phyloP scores from a whole-genome alignment of 192 early-diverging fungal genomes.

The Coemansia umbellata region DNA sequence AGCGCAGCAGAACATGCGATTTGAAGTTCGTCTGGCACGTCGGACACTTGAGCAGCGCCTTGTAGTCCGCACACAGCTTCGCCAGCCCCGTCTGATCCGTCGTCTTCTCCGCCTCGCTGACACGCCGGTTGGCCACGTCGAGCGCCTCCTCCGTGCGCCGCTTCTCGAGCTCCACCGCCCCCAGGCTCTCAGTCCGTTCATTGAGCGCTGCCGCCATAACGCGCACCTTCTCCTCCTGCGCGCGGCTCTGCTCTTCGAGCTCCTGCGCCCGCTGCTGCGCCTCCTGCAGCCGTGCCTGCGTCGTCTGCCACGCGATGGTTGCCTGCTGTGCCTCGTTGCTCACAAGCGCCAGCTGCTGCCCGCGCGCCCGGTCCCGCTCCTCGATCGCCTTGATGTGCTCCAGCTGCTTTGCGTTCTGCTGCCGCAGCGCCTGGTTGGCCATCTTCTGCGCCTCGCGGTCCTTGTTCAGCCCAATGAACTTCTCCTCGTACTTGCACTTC shows the following conservation, averaged over 20 bases:
- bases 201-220: conserved; percentile 57
- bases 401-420: conserved; percentile 77
- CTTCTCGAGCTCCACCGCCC: conserved; percentile 57
- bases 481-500: conserved; percentile 81
- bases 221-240: conserved; percentile 19
- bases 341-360: conserved; percentile 60
- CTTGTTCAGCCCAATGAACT: conserved; percentile 67
- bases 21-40: conserved; percentile 86
- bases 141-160: conserved; percentile 62
- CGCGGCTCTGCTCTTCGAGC: conserved; percentile 56
- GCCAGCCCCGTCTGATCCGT: conserved; percentile 49
- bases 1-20: conserved; percentile 72
- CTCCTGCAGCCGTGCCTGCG: conserved; percentile 59
- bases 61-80: conserved; percentile 50
- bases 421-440: conserved; percentile 64
- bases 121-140: conserved; percentile 60
- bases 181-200: conserved; percentile 60
- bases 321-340: conserved; percentile 64
- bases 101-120: conserved; percentile 57
- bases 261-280: conserved; percentile 53
- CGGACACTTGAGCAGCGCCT: conserved; percentile 87
- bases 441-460: conserved; percentile 64
- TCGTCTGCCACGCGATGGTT: conserved; percentile 54
- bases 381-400: conserved; percentile 78
- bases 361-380: conserved; percentile 70